Base-by-base conservation (phyloP, 345 rosid species). In the Arabidopsis arenosa region DNA sequence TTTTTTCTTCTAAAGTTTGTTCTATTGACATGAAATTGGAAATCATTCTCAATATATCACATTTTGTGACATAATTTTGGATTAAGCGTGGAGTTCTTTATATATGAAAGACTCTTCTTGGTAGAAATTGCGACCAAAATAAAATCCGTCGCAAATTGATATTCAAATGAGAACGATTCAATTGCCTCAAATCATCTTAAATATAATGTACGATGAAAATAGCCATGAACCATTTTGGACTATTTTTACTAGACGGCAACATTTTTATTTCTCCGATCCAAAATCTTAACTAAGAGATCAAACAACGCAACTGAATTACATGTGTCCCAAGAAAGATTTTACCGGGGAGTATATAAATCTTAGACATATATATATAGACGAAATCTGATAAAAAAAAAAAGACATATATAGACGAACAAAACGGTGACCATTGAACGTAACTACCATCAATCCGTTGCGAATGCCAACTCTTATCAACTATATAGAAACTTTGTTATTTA, bases 351-450 rank as follows among this genome's bases (percentile, higher is more conserved):
- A 57, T 9, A 57, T 3, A 58, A 15, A 9, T 58, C 15, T 39
- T 59, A 12, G 18, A 43, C 32, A 69, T 12, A 57, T 30, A 69
- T 41, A 44, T 30, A 69, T 41, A 44, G 26, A 23, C 26, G 26
- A 23, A 23, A 0, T 18, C 21, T 18, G 21, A 18, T 18, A 18
- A 18, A 18, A 18, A 18, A 18, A 18, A 18, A 18, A 18, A 18
- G 21, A 18, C 21, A 18, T 18, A 18, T 18, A 18, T 18, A 18
- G 9, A 69, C 45, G 35, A 70, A 57, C 65, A 58, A 33, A 44
- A 45, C 44, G 21, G 21, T 30, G 64, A 57, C 54, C 45, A 33
- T n/a, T 49, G 51, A 72, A 70, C 48, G 21, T 45, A 58, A 37
- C 3, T 45, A 58, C 49, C 51, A 57, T 47, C 43, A 28, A 15